Conservation (phyloP, 2,329 filamentous ascomycete genomes). For the Fusarium keratoplasticum region DNA sequence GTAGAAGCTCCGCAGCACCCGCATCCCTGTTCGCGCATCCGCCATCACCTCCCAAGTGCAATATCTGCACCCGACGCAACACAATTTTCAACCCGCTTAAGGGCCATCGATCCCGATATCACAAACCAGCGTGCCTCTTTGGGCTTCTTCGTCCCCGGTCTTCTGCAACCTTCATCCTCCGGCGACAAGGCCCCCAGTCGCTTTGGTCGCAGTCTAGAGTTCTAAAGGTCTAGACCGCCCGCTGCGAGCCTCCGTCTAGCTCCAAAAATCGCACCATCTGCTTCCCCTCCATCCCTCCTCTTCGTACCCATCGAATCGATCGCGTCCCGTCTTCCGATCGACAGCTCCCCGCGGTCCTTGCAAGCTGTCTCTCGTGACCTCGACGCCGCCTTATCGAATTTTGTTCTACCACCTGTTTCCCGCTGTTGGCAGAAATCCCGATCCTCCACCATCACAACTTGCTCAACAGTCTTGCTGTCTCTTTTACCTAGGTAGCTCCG, state of each 20-base stretch:
- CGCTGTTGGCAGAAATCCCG: neutral
- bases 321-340: conserved; percentile 39
- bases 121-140: conserved; percentile 4
- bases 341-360: conserved; percentile 27
- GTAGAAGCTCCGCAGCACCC: conserved; percentile 14
- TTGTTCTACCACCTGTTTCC: conserved; percentile 18
- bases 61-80: conserved; percentile 10
- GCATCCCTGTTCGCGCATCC: neutral
- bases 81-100: neutral
- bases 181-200: conserved; percentile 28
- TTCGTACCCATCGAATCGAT: conserved; percentile 44
- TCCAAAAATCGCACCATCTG: conserved; percentile 45
- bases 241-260: conserved; percentile 40
- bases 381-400: conserved; percentile 18
- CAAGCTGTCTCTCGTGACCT: conserved; percentile 34
- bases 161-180: conserved; percentile 24
- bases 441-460: neutral
- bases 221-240: conserved; percentile 41
- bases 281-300: conserved; percentile 41
- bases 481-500: conserved; percentile 8
- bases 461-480: neutral
- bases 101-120: conserved; percentile 2
- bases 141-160: conserved; percentile 6
- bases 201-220: conserved; percentile 22
- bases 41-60: neutral